Evolutionary conservation across 1,139 yeast genomes (phyloP).

Genomic region (Ogataea hybrid): DNA sequence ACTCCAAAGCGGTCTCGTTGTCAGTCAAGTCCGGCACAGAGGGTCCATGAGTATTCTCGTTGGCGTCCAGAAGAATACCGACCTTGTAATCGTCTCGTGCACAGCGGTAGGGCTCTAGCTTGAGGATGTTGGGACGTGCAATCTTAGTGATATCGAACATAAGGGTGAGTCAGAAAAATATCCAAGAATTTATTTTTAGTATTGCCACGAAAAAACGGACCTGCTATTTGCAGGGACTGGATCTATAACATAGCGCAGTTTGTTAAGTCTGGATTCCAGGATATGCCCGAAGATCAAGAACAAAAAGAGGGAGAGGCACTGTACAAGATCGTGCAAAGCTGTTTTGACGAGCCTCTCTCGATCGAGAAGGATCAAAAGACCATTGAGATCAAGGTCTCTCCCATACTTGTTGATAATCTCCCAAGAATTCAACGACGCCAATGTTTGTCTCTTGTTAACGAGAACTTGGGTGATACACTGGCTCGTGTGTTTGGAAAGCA

Average conservation of each 20-base stretch:
- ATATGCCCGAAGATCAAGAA: not conserved
- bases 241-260: not conserved
- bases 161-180: conserved; percentile 15
- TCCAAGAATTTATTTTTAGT: not conserved
- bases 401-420: not conserved
- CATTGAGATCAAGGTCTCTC: not conserved
- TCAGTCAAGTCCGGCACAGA: conserved; percentile 46
- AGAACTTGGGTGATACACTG: conserved; percentile 16
- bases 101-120: conserved; percentile 87
- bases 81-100: conserved; percentile 91
- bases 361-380: not conserved
- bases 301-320: not conserved
- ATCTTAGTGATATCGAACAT: conserved; percentile 57
- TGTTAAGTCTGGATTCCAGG: not conserved
- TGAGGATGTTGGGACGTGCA: conserved; percentile 80
- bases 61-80: conserved; percentile 89
- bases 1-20: conserved; percentile 44
- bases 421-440: not conserved
- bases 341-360: not conserved
- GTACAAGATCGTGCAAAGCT: not conserved
- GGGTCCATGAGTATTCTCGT: conserved; percentile 94
- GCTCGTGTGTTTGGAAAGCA: conserved; percentile 30
- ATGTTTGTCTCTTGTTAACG: conserved; percentile 14
- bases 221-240: not conserved
- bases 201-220: conserved; percentile 1